Conservation (phyloP, 176 grass and related monocot species). For the Carex scoparia region DNA sequence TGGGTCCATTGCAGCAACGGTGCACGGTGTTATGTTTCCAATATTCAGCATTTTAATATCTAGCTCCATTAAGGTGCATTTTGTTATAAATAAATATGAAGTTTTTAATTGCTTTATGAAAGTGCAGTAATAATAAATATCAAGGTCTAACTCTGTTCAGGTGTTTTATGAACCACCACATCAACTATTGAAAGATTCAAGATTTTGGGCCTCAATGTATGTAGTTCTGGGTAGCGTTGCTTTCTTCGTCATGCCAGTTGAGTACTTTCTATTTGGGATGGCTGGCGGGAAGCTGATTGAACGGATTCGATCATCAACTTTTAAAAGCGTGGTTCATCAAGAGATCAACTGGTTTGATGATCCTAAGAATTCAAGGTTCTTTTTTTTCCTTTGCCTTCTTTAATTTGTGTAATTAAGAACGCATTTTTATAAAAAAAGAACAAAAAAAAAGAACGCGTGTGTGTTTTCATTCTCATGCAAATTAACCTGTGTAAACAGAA, state of each 20-base stretch:
- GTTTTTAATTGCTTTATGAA: background rate
- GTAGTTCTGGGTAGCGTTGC: slow-evolving; percentile 28
- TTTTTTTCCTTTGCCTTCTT: background rate
- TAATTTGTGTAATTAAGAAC: background rate
- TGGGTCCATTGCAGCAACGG: slow-evolving; percentile 45
- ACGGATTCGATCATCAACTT: slow-evolving; percentile 56
- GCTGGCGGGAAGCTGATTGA: slow-evolving; percentile 75
- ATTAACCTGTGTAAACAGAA: background rate
- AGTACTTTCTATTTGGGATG: slow-evolving; percentile 69
- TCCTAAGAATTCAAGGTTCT: slow-evolving; percentile 68
- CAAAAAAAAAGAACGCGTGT: no score
- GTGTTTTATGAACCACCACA: slow-evolving; percentile 59
- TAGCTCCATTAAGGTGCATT: slow-evolving; percentile 46
- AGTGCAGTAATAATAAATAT: background rate
- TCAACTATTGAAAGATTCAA: slow-evolving; percentile 52
- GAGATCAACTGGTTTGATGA: slow-evolving; percentile 90
- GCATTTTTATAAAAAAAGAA: background rate
- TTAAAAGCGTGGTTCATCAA: slow-evolving; percentile 53
- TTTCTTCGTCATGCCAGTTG: slow-evolving; percentile 37
- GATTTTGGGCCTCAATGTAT: slow-evolving; percentile 83
- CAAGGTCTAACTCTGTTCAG: slow-evolving; percentile 50
- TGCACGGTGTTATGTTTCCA: slow-evolving; percentile 54
- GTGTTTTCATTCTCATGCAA: background rate
- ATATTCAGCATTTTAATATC: slow-evolving; percentile 63
- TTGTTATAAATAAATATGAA: background rate